Conservation (phyloP, 768 basidiomycete species). For the Boletus pseudo-olivaceus region DNA sequence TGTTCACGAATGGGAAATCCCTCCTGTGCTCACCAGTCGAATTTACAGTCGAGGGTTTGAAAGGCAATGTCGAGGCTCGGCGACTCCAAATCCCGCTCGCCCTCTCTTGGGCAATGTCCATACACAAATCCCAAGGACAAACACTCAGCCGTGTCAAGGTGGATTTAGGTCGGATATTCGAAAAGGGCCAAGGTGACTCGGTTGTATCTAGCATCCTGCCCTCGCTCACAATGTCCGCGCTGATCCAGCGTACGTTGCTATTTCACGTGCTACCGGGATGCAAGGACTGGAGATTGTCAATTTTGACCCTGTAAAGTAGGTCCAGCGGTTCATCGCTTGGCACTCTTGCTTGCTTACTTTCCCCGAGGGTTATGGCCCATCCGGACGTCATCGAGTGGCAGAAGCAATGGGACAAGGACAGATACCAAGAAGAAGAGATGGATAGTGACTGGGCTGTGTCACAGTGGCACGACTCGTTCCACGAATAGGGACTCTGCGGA, state of each 20-base stretch:
- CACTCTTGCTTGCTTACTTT: constrained; percentile 1
- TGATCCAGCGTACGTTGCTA: constrained; percentile 32
- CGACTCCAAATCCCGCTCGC: constrained; percentile 71
- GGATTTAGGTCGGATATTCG: constrained; percentile 87
- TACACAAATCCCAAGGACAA: constrained; percentile 98
- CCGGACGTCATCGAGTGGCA: constrained; percentile 34
- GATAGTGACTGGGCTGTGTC: constrained; percentile 31
- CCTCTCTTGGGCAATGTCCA: constrained; percentile 95
- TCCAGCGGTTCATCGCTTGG: background rate
- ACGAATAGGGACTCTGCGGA: constrained; percentile 3
- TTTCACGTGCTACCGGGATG: constrained; percentile 40
- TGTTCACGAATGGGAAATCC: constrained; percentile 30
- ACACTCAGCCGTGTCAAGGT: constrained; percentile 93
- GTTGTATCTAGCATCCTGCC: background rate
- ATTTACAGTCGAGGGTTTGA: constrained; percentile 33
- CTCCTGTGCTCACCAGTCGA: constrained; percentile 33
- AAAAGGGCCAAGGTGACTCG: constrained; percentile 58
- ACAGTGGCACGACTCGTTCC: constrained; percentile 30
- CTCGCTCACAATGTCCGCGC: background rate
- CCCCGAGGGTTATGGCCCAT: constrained; percentile 35
- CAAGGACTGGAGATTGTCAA: constrained; percentile 39
- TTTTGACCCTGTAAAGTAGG: constrained; percentile 34
- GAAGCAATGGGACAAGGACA: constrained; percentile 24
- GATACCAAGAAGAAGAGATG: constrained; percentile 32
- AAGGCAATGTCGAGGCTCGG: constrained; percentile 34